phyloP scores from a whole-genome alignment of 129 eudicot genomes.

The Centaurea solstitialis region DNA sequence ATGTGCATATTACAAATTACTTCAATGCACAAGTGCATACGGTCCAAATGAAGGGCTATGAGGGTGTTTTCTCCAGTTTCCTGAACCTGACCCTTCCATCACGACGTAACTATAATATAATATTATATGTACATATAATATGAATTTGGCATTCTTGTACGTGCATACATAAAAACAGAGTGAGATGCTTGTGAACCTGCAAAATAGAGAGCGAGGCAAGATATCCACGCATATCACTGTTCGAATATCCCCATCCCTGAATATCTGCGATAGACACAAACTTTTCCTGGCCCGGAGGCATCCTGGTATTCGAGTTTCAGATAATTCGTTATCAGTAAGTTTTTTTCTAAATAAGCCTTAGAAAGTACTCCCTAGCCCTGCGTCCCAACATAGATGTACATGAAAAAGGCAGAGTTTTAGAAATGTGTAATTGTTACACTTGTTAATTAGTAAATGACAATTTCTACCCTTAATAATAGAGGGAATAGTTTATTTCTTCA shows the following conservation, averaged over 20 bases:
- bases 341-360: background rate
- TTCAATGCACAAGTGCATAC: too few relatives aligned
- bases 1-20: too few relatives aligned
- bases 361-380: background rate
- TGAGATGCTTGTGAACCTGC: slow-evolving; percentile 52
- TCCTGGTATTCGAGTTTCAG: slow-evolving; percentile 41
- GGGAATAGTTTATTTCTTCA: background rate
- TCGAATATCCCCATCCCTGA: slow-evolving; percentile 84
- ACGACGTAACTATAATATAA: background rate
- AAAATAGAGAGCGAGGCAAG: slow-evolving; percentile 70
- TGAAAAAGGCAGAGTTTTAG: background rate
- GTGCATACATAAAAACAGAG: background rate
- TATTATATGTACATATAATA: background rate
- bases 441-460: background rate
- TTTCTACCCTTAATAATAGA: background rate
- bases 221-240: slow-evolving; percentile 81
- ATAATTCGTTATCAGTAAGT: background rate
- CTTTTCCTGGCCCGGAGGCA: slow-evolving; percentile 88
- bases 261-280: slow-evolving; percentile 70
- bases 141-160: background rate
- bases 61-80: too few relatives aligned
- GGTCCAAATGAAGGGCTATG: too few relatives aligned
- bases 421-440: background rate
- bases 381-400: background rate
- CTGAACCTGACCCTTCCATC: background rate